Conservation (phyloP, 1,139 yeast genomes). For the Candida glucosophila region DNA sequence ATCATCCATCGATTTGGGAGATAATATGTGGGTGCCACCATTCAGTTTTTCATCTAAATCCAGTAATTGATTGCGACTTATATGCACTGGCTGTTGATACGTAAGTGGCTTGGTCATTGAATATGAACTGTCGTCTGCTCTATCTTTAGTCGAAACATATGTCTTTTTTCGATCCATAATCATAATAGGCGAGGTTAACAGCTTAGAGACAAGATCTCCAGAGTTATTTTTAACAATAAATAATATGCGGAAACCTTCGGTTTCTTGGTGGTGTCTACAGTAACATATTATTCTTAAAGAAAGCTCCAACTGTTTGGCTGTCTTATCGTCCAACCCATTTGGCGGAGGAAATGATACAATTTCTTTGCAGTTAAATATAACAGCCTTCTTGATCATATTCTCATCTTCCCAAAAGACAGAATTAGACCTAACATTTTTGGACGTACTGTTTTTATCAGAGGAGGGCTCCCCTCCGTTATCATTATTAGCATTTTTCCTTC, state of each 20-base stretch:
- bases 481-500: slow-evolving; percentile 59
- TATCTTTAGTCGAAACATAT: slow-evolving; percentile 82
- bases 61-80: neutral
- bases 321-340: slow-evolving; percentile 29
- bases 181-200: slow-evolving; percentile 66
- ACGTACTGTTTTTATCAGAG: slow-evolving; percentile 6
- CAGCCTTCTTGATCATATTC: slow-evolving; percentile 65
- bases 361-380: slow-evolving; percentile 87
- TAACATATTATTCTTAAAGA: slow-evolving; percentile 89
- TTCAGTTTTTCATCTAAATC: neutral
- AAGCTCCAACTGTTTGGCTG: slow-evolving; percentile 49
- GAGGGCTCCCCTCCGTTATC: slow-evolving; percentile 8
- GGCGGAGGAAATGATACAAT: slow-evolving; percentile 69
- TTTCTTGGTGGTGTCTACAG: slow-evolving; percentile 88
- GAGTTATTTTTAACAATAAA: slow-evolving; percentile 57
- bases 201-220: slow-evolving; percentile 63
- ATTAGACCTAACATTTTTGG: slow-evolving; percentile 21
- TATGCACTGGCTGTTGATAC: neutral
- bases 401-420: slow-evolving; percentile 71
- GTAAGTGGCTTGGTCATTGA: slow-evolving; percentile 1
- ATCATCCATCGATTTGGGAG: slow-evolving; percentile 61
- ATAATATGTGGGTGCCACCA: slow-evolving; percentile 19
- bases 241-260: slow-evolving; percentile 68
- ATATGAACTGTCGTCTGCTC: slow-evolving; percentile 50
- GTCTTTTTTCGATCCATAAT: slow-evolving; percentile 89